A percentile compares a stretch with the other conserved stretches of the same genome.
phyloP scores from a whole-genome alignment of 805 yeast species.

The Blastobotrys chiropterorum region DNA sequence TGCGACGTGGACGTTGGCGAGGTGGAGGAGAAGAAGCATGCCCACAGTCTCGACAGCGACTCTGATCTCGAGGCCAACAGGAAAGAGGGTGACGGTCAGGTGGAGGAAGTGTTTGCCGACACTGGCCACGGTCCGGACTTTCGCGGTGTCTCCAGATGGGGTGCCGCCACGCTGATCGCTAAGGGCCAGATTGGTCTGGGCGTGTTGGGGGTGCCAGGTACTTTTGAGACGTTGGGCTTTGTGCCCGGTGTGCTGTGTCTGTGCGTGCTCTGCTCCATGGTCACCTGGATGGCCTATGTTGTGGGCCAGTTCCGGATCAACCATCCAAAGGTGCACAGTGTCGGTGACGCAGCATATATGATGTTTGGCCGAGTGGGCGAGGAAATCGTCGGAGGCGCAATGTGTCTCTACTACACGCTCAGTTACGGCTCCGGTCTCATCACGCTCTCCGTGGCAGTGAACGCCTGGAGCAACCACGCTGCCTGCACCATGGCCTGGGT shows the following conservation, averaged over 20 bases:
- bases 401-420: slow-evolving; percentile 2
- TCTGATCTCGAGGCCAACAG: background rate
- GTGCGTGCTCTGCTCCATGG: slow-evolving; percentile 1
- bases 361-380: slow-evolving; percentile 5
- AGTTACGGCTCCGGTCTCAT: slow-evolving; percentile 6
- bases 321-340: slow-evolving; percentile 7
- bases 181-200: slow-evolving; percentile 9
- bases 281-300: slow-evolving; percentile 6
- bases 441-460: slow-evolving; percentile 4
- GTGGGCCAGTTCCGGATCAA: slow-evolving; percentile 5
- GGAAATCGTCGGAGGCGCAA: slow-evolving; percentile 4
- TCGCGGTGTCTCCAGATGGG: slow-evolving; percentile 6
- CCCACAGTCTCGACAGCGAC: no score
- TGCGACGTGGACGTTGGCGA: background rate
- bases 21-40: background rate
- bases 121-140: slow-evolving; percentile 8
- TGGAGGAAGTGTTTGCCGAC: slow-evolving; percentile 2
- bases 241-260: slow-evolving; percentile 7
- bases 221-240: slow-evolving; percentile 7
- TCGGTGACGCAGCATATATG: slow-evolving; percentile 6
- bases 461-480: slow-evolving; percentile 4
- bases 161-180: slow-evolving; percentile 8
- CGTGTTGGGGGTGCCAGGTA: slow-evolving; percentile 7
- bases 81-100: background rate
- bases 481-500: slow-evolving; percentile 8